Evolutionary conservation across 2,329 filamentous ascomycete genomes (phyloP).

Genomic region (Sporothrix pseudoabietina): DNA sequence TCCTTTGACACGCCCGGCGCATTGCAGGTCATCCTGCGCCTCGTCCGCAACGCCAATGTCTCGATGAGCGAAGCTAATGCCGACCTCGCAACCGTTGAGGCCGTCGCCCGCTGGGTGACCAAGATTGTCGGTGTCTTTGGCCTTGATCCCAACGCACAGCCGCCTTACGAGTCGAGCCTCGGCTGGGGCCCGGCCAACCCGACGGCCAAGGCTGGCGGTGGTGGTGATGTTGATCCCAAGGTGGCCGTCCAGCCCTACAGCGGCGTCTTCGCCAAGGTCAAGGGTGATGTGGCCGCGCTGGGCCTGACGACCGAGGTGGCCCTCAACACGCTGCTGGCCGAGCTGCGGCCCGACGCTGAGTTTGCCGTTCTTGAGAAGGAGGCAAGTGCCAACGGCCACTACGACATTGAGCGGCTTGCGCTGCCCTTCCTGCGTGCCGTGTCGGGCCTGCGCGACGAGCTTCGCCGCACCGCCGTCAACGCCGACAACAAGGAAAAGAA

Average conservation of each 20-base stretch:
- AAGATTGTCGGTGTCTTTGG: conserved; percentile 67
- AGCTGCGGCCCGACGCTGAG: conserved; percentile 27
- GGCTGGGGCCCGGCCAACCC: conserved; percentile 70
- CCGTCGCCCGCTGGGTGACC: conserved; percentile 63
- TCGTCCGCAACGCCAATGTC: conserved; percentile 66
- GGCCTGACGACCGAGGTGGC: conserved; percentile 17
- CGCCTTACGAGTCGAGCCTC: conserved; percentile 43
- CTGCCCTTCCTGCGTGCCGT: conserved; percentile 63
- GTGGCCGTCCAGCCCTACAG: conserved; percentile 34
- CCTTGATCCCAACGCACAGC: conserved; percentile 51
- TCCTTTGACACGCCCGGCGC: conserved; percentile 69
- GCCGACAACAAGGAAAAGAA: conserved; percentile 32
- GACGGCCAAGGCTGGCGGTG: conserved; percentile 40
- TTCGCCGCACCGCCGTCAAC: conserved; percentile 39
- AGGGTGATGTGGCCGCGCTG: conserved; percentile 32
- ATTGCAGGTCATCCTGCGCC: conserved; percentile 62
- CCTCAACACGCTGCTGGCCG: conserved; percentile 29
- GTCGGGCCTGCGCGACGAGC: conserved; percentile 45
- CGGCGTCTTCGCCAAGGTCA: conserved; percentile 30
- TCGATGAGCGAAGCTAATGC: conserved; percentile 36
- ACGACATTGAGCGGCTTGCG: conserved; percentile 42
- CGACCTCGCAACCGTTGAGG: conserved; percentile 33
- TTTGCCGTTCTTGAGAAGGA: conserved; percentile 18
- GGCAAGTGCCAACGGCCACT: background rate
- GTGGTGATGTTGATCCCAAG: conserved; percentile 26